Base-by-base conservation (phyloP, 176 grass and related monocot species). In the Avena sativa region DNA sequence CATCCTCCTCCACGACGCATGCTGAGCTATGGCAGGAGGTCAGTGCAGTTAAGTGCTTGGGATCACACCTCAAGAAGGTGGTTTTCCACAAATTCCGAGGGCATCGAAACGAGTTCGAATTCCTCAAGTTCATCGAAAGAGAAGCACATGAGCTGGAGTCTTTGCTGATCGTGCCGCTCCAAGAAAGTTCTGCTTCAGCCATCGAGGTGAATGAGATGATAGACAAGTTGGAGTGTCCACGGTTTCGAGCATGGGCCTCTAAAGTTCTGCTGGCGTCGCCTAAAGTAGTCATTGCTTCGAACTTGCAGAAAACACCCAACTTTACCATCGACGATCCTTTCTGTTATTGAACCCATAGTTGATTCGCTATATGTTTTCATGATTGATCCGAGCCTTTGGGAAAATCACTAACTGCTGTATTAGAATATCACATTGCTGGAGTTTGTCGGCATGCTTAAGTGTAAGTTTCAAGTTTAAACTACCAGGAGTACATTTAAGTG, bases 31-130 rank as follows among this genome's bases (percentile, higher is more conserved):
- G 49, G 49, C 3, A 74, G 32, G 15, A 58, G 28, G 28, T 8
- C 11, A 25, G 23, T 34, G 34, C n/a, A 13, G 16, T 77, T 6
- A 36, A 83, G 43, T 88, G 79, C 62, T 21, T 58, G 8, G 6
- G 56, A 21, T 76, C 86, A 20, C 48, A 57, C 49, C 67, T 77
- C 16, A 88, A 77, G 12, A 34, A 14, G 34, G 21, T 83, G 11
- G 79, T 77, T 32, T 67, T 67, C 64, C 64, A 67, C 64, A 67
- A 67, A 34, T 67, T 67, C 28, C 26, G 64, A 34, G 64, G 64
- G 64, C 64, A 34, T 34, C 28, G 6, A 34, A 34, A 67, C 13
- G 64, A 67, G 34, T 34, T 67, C 2, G 64, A 67, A 34, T 67
- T 67, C 28, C 64, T 67, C 5, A 67, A 67, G 28, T 67, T 67